Evolutionary conservation across 2,329 filamentous ascomycete species (phyloP), one percentile per base, ranked within the genome.

Genomic region (Parastagonospora avenae): DNA sequence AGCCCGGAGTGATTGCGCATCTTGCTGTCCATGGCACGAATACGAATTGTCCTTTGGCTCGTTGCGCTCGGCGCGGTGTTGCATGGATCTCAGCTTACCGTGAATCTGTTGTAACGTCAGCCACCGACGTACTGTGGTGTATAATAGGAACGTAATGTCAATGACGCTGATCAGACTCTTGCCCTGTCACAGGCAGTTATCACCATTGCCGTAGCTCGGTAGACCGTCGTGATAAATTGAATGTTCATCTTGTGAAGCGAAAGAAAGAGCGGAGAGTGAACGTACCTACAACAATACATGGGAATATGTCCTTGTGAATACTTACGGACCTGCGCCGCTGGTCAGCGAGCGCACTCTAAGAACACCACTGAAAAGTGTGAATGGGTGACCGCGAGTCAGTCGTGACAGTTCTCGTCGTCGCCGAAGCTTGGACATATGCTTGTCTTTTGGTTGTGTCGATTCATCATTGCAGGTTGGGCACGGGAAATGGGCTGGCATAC

Each of bases 371-470:
- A 31, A 16, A 12, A 33, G 11, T 81, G 24, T 33, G 35, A 16
- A 8, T 33, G 42, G 31, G 11, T 39, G 31, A 50, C 24, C 46
- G 55, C 49, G 46, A 49, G 57, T 75, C 72, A 75, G 72, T 50
- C 54, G 51, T 64, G 70, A 74, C 71, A 59, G 62, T 60, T 70
- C 57, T 74, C 71, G 73, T 84, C 82, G 72, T 81, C 76, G 70
- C 70, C 64, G 64, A 79, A 82, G 85, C 91, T 95, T 87, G 83
- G 91, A 95, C 91, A 95, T 95, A 95, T 95, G 91, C 91, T 95
- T 95, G 91, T 95, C 91, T 85, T 88, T 76, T 80, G 83, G 83
- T 82, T 81, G 46, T 84, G 88, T 91, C 85, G 77, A 81, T 83
- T 94, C 90, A 94, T 94, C 91, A 94, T 85, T 44, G 46, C 40